These are phyloP conservation scores for Scheffersomyces stambukii DNA, from an alignment of 1,139 yeast species.

Conservation along the genomic window DNA sequence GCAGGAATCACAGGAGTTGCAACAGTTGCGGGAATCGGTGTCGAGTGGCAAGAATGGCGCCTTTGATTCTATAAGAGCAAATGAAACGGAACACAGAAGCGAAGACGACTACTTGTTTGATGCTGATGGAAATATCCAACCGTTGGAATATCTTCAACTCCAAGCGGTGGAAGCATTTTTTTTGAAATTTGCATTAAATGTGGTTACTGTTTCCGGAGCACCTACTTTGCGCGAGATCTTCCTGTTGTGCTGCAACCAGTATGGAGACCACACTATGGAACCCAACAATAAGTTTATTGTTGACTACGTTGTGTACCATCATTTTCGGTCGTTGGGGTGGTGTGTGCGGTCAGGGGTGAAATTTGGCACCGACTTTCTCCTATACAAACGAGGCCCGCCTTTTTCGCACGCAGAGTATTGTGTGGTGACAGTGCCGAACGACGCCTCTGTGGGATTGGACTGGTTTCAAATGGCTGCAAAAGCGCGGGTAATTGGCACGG, in stretches of 20 bases:
- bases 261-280: conserved; percentile 1
- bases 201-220: conserved; percentile 19
- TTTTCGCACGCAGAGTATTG: conserved; percentile 92
- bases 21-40: conserved; percentile 14
- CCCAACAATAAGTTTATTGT: conserved; percentile 42
- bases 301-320: conserved; percentile 76
- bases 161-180: conserved; percentile 77
- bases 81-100: conserved; percentile 3
- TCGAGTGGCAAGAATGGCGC: conserved; percentile 3
- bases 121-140: conserved; percentile 31
- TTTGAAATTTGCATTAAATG: conserved; percentile 49
- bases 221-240: conserved; percentile 24
- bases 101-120: conserved; percentile 15
- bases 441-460: conserved; percentile 22
- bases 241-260: conserved; percentile 16
- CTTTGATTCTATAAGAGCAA: conserved; percentile 2
- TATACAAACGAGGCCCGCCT: conserved; percentile 91
- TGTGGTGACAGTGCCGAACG: conserved; percentile 44
- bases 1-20: conserved; percentile 25
- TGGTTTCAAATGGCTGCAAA: conserved; percentile 67
- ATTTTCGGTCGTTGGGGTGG: conserved; percentile 89
- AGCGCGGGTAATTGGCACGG: conserved; percentile 83
- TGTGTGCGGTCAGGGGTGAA: conserved; percentile 90
- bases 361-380: conserved; percentile 78
- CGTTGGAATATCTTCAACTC: conserved; percentile 65